These are phyloP conservation scores for Skeletonema menzelii DNA, from an alignment of 108 stramenopile genomes.

Conservation along the genomic window DNA sequence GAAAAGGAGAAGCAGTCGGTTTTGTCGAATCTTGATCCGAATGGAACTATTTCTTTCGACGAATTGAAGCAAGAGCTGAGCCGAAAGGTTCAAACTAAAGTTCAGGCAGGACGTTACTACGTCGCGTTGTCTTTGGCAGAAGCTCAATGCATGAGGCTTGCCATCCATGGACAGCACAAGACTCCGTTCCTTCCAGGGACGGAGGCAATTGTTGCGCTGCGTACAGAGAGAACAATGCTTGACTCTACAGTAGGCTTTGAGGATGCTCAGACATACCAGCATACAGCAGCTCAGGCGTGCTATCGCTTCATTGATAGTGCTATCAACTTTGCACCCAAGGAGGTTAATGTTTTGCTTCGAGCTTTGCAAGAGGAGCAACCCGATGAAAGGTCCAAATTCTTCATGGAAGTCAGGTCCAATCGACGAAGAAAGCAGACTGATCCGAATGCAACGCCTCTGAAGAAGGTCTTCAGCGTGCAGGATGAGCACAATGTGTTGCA, in stretches of 20 bases:
- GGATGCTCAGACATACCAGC: slow-evolving; percentile 86
- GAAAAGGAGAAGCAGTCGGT: slow-evolving; percentile 86
- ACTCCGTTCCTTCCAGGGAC: slow-evolving; percentile 77
- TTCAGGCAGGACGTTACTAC: slow-evolving; percentile 94
- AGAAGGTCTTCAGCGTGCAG: slow-evolving; percentile 92
- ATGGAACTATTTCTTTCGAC: slow-evolving; percentile 80
- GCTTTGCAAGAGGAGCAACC: slow-evolving; percentile 90
- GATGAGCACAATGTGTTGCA: slow-evolving; percentile 96
- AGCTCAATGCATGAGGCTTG: slow-evolving; percentile 94
- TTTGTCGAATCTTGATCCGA: slow-evolving; percentile 71
- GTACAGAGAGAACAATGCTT: slow-evolving; percentile 80
- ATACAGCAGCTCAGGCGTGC: slow-evolving; percentile 87
- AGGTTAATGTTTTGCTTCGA: slow-evolving; percentile 88
- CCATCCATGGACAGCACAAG: slow-evolving; percentile 82
- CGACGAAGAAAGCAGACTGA: slow-evolving; percentile 92
- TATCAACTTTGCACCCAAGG: slow-evolving; percentile 88
- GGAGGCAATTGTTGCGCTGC: slow-evolving; percentile 77
- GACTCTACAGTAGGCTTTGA: slow-evolving; percentile 84
- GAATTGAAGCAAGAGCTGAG: slow-evolving; percentile 88
- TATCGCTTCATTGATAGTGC: slow-evolving; percentile 95
- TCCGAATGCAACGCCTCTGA: slow-evolving; percentile 88
- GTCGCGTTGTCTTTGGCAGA: slow-evolving; percentile 93
- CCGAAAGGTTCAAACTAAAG: slow-evolving; percentile 82
- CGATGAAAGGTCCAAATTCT: slow-evolving; percentile 89
- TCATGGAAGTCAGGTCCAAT: slow-evolving; percentile 94